A percentile compares a stretch with the other conserved stretches of the same genome.
Conservation (phyloP, 192 early-diverging fungal species). For the Phlyctochytrium planicorne region DNA sequence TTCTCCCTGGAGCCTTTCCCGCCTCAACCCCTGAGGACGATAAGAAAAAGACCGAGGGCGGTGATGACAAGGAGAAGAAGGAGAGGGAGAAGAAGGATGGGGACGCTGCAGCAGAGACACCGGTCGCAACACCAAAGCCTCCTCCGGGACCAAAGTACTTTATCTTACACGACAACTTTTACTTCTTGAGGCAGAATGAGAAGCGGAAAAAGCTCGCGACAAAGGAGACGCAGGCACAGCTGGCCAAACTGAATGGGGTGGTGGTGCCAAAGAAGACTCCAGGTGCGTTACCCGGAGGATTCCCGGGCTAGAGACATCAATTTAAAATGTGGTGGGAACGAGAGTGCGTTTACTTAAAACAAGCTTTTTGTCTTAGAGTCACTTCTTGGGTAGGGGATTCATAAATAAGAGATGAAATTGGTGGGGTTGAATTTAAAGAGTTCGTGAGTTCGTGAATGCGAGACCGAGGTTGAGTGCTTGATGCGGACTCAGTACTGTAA, state of each 20-base stretch:
- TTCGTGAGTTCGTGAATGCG: no score
- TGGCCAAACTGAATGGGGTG: neutral
- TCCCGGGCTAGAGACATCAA: no score
- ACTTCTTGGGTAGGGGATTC: no score
- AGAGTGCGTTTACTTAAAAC: no score
- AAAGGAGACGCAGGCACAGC: neutral
- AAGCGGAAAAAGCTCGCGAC: constrained; percentile 1
- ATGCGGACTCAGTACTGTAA: no score
- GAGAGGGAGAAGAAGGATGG: neutral
- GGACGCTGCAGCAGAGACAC: neutral
- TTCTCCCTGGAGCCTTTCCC: neutral
- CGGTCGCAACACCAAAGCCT: neutral
- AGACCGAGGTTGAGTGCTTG: no score
- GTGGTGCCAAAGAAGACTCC: neutral
- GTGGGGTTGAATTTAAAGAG: no score
- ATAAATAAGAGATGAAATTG: no score
- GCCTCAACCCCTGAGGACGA: no score
- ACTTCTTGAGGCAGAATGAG: neutral
- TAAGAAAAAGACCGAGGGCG: neutral
- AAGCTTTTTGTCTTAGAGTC: no score
- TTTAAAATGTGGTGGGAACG: no score
- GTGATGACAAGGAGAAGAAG: neutral
- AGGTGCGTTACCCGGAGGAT: neutral
- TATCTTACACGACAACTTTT: neutral
- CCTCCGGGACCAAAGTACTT: constrained; percentile 4